Percentiles rank a stretch among this genome's conserved stretches.
phyloP scores from a whole-genome alignment of 306 rosid genomes.

The Hippophae gyantsensis region DNA sequence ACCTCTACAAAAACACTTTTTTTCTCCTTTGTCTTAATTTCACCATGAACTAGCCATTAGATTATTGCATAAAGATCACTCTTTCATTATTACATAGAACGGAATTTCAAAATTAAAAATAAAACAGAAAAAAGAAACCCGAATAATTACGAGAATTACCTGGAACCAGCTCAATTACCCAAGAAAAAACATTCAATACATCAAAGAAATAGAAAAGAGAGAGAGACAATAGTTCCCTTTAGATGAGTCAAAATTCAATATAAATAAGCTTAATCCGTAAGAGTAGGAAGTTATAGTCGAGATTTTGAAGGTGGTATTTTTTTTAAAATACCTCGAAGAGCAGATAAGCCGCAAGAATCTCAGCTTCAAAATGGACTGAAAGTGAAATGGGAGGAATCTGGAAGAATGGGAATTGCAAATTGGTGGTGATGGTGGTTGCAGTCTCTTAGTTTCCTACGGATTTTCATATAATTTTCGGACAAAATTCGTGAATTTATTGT shows the following conservation, averaged over 20 bases:
- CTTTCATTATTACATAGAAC: no score
- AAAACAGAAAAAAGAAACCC: neutral
- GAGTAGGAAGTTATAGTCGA: neutral
- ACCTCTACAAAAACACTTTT: no score
- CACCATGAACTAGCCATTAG: no score
- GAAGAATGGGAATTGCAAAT: slow-evolving; percentile 4
- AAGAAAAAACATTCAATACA: neutral
- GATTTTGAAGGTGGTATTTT: slow-evolving; percentile 10
- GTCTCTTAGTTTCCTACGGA: neutral
- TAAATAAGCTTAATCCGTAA: neutral
- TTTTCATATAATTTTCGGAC: neutral
- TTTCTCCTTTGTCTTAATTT: no score
- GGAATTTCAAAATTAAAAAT: neutral
- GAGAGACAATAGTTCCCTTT: neutral
- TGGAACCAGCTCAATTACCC: neutral
- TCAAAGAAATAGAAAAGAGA: neutral
- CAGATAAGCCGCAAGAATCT: neutral
- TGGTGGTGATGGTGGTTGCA: slow-evolving; percentile 23
- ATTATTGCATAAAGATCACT: no score
- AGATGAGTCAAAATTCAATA: neutral
- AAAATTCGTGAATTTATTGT: neutral
- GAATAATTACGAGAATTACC: neutral
- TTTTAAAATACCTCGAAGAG: slow-evolving; percentile 1
- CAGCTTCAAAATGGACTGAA: slow-evolving; percentile 3
- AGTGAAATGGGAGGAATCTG: slow-evolving; percentile 18